Base-by-base conservation (phyloP, 768 basidiomycete species). In the Pisolithus microcarpus region DNA sequence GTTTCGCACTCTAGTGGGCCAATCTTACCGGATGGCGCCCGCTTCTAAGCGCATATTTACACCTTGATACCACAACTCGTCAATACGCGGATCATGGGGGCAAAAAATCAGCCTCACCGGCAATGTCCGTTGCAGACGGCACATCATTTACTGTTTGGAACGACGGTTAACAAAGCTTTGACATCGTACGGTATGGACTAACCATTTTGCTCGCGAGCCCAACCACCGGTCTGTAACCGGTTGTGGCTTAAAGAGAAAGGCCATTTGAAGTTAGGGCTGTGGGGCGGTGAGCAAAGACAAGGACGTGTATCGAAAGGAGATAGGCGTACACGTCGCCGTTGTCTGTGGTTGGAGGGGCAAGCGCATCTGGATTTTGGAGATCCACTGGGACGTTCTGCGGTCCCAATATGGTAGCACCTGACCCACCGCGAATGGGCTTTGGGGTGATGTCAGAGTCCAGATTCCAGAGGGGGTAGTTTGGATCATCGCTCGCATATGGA, bases 341-440 rank as follows among this genome's bases (percentile, higher is more conserved):
- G 58, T 87, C 85, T 0, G 85, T 84, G 6, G 72, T 75, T 4
- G 85, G 85, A 40, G 82, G 80, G 9, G 79, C 79, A 0, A 85
- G 56, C 4, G 70, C 48, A 46, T 85, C 78, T 8, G 81, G 70
- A 47, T 84, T 82, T 62, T 85, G 70, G 24, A 74, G 47, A 46
- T 80, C 73, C n/a, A 84, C 36, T 3, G 75, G 74, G 4, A 75
- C 52, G 57, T 86, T 82, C 49, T 81, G 68, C 0, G 80, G 83
- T 1, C 80, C 84, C 2, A 85, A 58, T 48, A 85, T 70, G 5
- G 50, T 52, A 0, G 70, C 68, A 0, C 82, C 81, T 3, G 76
- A 65, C 0, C 57, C 30, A 1, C 65, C 75, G 15, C 80, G 76
- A 37, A 76, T 59, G 9, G 79, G 74, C 54, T 77, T 54, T 5